These are phyloP conservation scores for Pilasporangium apinafurcum DNA, from an alignment of 352 stramenopile genomes.

Conservation along the genomic window DNA sequence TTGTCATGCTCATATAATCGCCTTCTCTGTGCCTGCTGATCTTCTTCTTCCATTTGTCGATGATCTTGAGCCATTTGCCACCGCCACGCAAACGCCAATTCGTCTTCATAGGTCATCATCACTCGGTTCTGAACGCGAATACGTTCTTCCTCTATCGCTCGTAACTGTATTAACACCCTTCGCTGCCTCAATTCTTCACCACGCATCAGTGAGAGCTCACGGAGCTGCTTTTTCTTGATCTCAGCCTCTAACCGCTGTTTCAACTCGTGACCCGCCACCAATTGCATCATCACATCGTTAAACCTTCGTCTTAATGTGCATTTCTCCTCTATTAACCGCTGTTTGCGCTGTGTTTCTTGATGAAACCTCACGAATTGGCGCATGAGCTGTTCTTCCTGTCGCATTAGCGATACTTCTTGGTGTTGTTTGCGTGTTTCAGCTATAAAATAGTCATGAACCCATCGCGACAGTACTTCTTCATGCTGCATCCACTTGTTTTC, in stretches of 20 bases:
- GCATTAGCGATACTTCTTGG: conserved; percentile 1
- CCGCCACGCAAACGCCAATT: conserved; percentile 1
- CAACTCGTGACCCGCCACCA: conserved; percentile 9
- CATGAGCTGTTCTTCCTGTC: conserved; percentile 2
- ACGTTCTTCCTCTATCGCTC: conserved; percentile 9
- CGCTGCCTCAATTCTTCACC: conserved; percentile 30
- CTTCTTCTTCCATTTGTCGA: conserved; percentile 15
- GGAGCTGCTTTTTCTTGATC: conserved; percentile 10
- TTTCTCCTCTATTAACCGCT: conserved; percentile 14
- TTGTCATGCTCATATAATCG: conserved; percentile 5
- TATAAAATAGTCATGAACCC: background rate
- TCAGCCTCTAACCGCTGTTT: conserved; percentile 2
- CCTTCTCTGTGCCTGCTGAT: background rate
- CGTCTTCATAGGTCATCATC: conserved; percentile 30
- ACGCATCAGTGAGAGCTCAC: conserved; percentile 36
- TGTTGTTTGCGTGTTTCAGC: background rate
- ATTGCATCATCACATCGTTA: conserved; percentile 18
- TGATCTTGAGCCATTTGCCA: conserved; percentile 3
- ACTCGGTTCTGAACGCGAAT: conserved; percentile 11
- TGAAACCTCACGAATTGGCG: conserved; percentile 1
- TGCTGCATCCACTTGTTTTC: background rate
- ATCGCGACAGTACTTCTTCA: conserved; percentile 1
- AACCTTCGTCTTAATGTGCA: conserved; percentile 9
- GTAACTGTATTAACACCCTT: conserved; percentile 16
- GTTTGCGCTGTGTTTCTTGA: background rate